Percentiles rank a stretch among this genome's conserved stretches.
Evolutionary conservation across 2,329 filamentous ascomycete species (phyloP).

Genomic region (Trichophyton schoenleinii): DNA sequence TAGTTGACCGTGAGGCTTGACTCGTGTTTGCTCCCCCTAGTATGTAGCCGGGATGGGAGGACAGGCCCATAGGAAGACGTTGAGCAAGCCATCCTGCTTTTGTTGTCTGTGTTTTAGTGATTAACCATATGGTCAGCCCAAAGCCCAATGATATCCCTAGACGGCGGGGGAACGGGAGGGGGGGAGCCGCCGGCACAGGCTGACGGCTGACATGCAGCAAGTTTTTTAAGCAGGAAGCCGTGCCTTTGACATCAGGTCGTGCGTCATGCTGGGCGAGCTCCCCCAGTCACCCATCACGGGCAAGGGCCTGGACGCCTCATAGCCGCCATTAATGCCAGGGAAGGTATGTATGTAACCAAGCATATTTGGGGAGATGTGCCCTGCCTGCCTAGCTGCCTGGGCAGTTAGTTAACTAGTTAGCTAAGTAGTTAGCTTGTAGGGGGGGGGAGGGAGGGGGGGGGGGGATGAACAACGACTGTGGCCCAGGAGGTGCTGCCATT

Average conservation of each 20-base stretch:
- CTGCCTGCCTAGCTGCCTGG: no score
- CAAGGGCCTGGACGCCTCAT: slow-evolving; percentile 1
- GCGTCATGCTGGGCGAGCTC: not conserved
- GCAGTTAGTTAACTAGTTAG: not conserved
- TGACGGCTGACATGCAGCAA: slow-evolving; percentile 4
- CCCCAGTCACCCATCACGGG: not conserved
- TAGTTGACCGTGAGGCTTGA: slow-evolving; percentile 3
- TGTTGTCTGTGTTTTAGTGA: slow-evolving; percentile 1
- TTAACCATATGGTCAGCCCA: slow-evolving; percentile 1
- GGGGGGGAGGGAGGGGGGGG: no score
- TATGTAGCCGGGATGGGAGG: not conserved
- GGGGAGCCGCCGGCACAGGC: slow-evolving; percentile 3
- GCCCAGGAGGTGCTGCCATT: not conserved
- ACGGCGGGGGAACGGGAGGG: not conserved
- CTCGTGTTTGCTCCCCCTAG: slow-evolving; percentile 2
- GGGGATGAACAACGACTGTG: not conserved
- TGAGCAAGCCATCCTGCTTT: not conserved
- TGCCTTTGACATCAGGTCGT: not conserved
- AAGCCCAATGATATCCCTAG: not conserved
- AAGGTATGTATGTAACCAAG: no score
- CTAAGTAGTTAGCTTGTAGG: no score
- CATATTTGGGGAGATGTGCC: not conserved
- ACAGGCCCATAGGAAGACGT: slow-evolving; percentile 2
- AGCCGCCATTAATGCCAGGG: not conserved
- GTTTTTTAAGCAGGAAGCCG: slow-evolving; percentile 1